Evolutionary conservation across 202 grass and related monocot species (phyloP).

Genomic region (Zoysia matrella): DNA sequence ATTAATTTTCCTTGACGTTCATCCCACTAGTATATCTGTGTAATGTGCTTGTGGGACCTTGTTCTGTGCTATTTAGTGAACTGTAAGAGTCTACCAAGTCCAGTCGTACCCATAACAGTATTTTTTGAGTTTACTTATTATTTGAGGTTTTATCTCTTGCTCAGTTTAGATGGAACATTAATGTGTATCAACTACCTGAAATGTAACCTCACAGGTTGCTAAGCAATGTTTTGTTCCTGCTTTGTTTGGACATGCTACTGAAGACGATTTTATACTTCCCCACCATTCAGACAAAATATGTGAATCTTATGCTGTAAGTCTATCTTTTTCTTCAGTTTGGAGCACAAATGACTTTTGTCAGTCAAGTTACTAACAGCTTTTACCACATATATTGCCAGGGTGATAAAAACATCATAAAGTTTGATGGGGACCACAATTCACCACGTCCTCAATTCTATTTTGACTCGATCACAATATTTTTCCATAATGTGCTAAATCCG

Average conservation of each 20-base stretch:
- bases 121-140: slow-evolving; percentile 6
- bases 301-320: slow-evolving; percentile 87
- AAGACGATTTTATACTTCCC: slow-evolving; percentile 56
- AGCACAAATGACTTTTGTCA: slow-evolving; percentile 25
- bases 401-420: slow-evolving; percentile 99
- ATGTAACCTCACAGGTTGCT: slow-evolving; percentile 71
- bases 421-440: slow-evolving; percentile 97
- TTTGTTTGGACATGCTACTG: slow-evolving; percentile 79
- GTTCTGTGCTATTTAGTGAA: too few relatives aligned
- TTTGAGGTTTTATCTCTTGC: slow-evolving; percentile 6
- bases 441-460: slow-evolving; percentile 43
- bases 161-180: neutral
- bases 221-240: slow-evolving; percentile 87
- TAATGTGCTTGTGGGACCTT: too few relatives aligned
- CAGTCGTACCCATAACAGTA: too few relatives aligned
- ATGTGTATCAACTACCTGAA: slow-evolving; percentile 38
- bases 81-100: too few relatives aligned
- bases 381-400: slow-evolving; percentile 67
- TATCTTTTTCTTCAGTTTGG: slow-evolving; percentile 23
- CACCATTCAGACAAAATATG: slow-evolving; percentile 93
- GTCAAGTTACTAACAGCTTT: slow-evolving; percentile 37
- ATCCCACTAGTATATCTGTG: too few relatives aligned
- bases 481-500: slow-evolving; percentile 93
- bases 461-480: slow-evolving; percentile 98
- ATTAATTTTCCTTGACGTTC: too few relatives aligned